phyloP scores from a whole-genome alignment of 305 asterid genomes.

The Stenogyne calaminthoides region DNA sequence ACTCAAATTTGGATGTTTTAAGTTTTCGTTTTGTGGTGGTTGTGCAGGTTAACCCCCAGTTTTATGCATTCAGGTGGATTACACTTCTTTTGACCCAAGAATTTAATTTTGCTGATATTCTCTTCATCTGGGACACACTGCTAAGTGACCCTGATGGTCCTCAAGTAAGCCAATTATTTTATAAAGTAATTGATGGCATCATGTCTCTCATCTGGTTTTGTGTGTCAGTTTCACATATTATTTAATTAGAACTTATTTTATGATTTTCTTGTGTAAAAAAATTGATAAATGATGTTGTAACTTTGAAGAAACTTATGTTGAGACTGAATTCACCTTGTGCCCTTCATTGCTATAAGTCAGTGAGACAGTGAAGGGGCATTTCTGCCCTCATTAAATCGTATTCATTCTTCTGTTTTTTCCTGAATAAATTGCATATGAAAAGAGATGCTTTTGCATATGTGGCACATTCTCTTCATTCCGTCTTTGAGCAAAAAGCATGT shows the following conservation, averaged over 20 bases:
- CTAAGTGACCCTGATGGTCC: conserved; percentile 98
- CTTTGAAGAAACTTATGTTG: too few relatives aligned
- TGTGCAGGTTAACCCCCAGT: conserved; percentile 96
- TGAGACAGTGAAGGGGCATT: too few relatives aligned
- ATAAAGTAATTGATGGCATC: conserved; percentile 10
- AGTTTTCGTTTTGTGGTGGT: conserved; percentile 25
- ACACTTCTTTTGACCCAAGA: conserved; percentile 97
- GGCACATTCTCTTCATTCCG: background rate
- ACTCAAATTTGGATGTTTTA: conserved; percentile 15
- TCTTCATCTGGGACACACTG: conserved; percentile 91
- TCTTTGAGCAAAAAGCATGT: background rate
- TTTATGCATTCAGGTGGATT: conserved; percentile 98
- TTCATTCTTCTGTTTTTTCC: too few relatives aligned
- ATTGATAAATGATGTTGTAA: background rate
- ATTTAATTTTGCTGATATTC: conserved; percentile 78
- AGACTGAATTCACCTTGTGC: too few relatives aligned
- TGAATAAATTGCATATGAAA: too few relatives aligned
- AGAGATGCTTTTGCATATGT: background rate
- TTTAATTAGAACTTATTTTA: background rate
- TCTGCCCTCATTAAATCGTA: too few relatives aligned
- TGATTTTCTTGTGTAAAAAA: background rate
- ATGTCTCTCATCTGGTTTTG: background rate
- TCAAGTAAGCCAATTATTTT: conserved; percentile 58
- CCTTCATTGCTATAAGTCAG: too few relatives aligned
- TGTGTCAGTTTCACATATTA: conserved; percentile 1